A percentile compares a stretch with the other conserved stretches of the same genome.
Evolutionary conservation across 116 monocot genomes (phyloP).

Genomic region (Trichopus zeylanicus): DNA sequence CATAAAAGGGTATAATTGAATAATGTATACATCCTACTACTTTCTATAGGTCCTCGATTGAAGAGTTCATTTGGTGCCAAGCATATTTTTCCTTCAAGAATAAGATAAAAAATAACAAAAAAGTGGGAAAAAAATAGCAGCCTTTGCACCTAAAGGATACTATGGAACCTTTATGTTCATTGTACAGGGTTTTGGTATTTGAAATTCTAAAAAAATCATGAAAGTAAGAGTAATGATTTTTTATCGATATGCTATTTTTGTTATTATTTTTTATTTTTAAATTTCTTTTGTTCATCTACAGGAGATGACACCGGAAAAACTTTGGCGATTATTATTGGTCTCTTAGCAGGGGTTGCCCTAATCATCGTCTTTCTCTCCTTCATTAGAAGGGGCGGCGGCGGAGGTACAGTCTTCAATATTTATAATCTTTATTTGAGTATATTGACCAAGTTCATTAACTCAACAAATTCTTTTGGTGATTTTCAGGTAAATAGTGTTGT

Average conservation of each 20-base stretch:
- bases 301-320: constrained; percentile 47
- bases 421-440: background rate
- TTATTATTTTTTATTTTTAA: background rate
- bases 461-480: background rate
- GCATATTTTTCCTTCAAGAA: background rate
- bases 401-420: background rate
- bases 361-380: constrained; percentile 60
- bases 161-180: too few relatives aligned
- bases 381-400: constrained; percentile 25
- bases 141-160: too few relatives aligned
- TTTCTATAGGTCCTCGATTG: too few relatives aligned
- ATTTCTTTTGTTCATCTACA: constrained; percentile 5
- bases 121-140: too few relatives aligned
- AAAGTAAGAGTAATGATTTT: too few relatives aligned
- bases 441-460: background rate
- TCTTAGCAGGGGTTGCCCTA: constrained; percentile 53
- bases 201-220: too few relatives aligned
- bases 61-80: too few relatives aligned
- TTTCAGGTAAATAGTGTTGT: background rate
- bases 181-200: too few relatives aligned
- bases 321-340: constrained; percentile 56
- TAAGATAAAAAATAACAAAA: too few relatives aligned
- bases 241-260: background rate
- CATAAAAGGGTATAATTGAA: background rate
- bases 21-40: background rate